Base-by-base conservation (phyloP, 2,329 filamentous ascomycete species). In the Calonectria multiphialidica region DNA sequence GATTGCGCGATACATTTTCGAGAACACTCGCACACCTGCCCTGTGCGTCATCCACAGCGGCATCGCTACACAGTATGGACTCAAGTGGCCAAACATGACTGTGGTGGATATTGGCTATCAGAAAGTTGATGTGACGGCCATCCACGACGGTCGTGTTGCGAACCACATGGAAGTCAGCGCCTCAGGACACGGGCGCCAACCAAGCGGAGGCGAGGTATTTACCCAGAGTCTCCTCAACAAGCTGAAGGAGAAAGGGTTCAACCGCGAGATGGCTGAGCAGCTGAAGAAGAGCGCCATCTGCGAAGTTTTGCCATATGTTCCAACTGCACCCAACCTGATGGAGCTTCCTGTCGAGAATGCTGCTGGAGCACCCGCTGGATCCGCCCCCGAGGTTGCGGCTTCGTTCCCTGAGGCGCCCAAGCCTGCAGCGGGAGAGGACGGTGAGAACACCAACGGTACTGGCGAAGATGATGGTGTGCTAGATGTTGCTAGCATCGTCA, bases 11-110 rank as follows among this genome's bases (percentile, higher is more conserved):
- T 99, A 98, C 87, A 91, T 98, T 75, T 99, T 99, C 80, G 97
- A 99, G 84, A 97, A 97, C 85, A 98, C 98, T 81, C 97, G 96
- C 86, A 97, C 95, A 0, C 97, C 97, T 0, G 95, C 95, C 0
- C 93, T 99, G 64, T 96, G 94, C 78, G 89, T 98, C 74, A 93
- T 99, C 86, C 94, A 98, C 84, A 93, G 95, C 77, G 96, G 95
- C 3, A 86, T 97, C 57, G 96, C 97, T 30, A 94, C 95, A 1
- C 93, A 97, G 69, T 98, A 97, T 80, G 96, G 95, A 13, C 89
- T 95, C 35, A 91, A 90, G 82, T 89, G 88, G 86, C 89, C 92
- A 37, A 95, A 91, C 77, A 93, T 97, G 79, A 97, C 95, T 0
- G 91, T 99, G 23, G 89, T 99, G 28, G 97, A 99, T 82, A 93